Conservation (phyloP, 441 rosid genomes). For the Croton laevigatus region DNA sequence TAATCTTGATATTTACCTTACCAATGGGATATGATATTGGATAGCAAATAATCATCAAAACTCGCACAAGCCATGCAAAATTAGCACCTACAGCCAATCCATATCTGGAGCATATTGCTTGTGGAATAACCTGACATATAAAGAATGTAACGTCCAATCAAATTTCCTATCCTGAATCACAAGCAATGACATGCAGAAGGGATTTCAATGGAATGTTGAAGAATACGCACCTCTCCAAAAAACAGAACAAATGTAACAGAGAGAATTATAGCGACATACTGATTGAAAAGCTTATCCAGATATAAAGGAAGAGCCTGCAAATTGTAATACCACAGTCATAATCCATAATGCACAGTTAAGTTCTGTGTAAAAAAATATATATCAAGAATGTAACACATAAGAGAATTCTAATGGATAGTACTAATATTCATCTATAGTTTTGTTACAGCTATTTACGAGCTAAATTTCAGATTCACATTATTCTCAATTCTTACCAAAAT, state of each 20-base stretch:
- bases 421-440: neutral
- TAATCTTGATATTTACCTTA: slow-evolving; percentile 45
- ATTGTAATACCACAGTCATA: slow-evolving; percentile 24
- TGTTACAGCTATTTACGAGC: neutral
- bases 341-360: slow-evolving; percentile 3
- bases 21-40: slow-evolving; percentile 97
- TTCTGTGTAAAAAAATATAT: neutral
- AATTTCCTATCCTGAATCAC: neutral
- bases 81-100: slow-evolving; percentile 96
- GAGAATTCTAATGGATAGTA: neutral
- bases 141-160: slow-evolving; percentile 14
- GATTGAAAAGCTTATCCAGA: slow-evolving; percentile 89
- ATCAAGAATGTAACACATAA: neutral
- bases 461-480: slow-evolving; percentile 2
- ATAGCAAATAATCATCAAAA: slow-evolving; percentile 85
- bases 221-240: slow-evolving; percentile 81
- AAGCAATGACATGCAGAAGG: neutral
- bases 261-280: slow-evolving; percentile 81
- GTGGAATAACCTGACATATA: slow-evolving; percentile 80
- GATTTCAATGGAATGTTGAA: neutral
- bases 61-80: slow-evolving; percentile 75
- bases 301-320: slow-evolving; percentile 92
- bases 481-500: neutral
- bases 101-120: slow-evolving; percentile 89
- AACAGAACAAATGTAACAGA: slow-evolving; percentile 87